These are phyloP conservation scores for Coemansia sp. DNA, from an alignment of 192 early-diverging fungal species.

Conservation along the genomic window DNA sequence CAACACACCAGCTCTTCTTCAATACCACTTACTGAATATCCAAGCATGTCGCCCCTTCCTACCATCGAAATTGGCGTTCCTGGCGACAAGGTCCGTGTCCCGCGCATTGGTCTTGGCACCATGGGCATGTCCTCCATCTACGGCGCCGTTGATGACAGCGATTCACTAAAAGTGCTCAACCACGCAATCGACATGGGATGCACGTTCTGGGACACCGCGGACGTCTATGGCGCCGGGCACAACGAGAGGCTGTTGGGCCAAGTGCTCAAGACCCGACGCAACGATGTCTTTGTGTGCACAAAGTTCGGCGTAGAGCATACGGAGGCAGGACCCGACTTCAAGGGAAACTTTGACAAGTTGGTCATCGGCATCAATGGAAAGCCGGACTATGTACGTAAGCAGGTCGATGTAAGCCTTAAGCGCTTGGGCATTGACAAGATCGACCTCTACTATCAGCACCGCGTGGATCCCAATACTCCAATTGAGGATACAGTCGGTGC, in stretches of 20 bases:
- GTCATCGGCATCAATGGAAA: constrained; percentile 38
- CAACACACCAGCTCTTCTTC: background rate
- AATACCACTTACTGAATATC: background rate
- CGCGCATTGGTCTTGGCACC: constrained; percentile 41
- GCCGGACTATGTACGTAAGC: constrained; percentile 57
- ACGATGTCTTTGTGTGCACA: constrained; percentile 62
- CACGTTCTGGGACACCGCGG: constrained; percentile 63
- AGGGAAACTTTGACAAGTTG: constrained; percentile 31
- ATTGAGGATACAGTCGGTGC: constrained; percentile 66
- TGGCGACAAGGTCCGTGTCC: constrained; percentile 24
- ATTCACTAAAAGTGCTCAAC: constrained; percentile 52
- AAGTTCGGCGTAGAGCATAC: constrained; percentile 59
- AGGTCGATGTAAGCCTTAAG: constrained; percentile 49
- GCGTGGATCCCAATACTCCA: constrained; percentile 61
- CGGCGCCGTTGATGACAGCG: constrained; percentile 28
- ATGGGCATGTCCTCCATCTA: constrained; percentile 51
- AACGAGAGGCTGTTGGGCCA: constrained; percentile 65
- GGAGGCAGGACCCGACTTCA: constrained; percentile 30
- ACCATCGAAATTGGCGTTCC: constrained; percentile 38
- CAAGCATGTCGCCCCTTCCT: constrained; percentile 7
- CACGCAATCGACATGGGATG: constrained; percentile 59
- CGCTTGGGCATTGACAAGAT: constrained; percentile 62
- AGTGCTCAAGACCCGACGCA: constrained; percentile 54
- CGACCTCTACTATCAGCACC: constrained; percentile 69
- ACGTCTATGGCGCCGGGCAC: constrained; percentile 60